Evolutionary conservation across 2,329 filamentous ascomycete species (phyloP).

Genomic region (Fusarium continuum): DNA sequence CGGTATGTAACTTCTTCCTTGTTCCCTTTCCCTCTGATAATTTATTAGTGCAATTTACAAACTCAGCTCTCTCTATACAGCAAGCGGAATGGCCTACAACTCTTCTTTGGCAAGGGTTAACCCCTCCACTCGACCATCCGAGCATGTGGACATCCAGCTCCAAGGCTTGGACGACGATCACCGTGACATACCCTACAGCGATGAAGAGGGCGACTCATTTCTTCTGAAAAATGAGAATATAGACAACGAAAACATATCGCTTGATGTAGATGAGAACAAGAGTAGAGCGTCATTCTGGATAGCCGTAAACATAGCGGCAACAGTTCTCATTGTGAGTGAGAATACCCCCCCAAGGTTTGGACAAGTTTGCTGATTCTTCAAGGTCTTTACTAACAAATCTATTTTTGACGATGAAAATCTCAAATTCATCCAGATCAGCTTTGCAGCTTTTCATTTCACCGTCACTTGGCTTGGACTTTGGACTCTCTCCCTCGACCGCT

Average conservation of each 20-base stretch:
- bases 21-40: no score
- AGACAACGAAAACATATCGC: no score
- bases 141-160: background rate
- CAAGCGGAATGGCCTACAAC: no score
- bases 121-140: background rate
- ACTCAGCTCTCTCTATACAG: no score
- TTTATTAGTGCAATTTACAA: no score
- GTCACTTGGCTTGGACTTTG: conserved; percentile 70
- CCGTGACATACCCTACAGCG: background rate
- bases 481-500: conserved; percentile 66
- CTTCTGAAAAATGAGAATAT: background rate
- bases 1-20: no score
- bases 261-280: no score
- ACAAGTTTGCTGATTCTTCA: no score
- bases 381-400: conserved; percentile 76
- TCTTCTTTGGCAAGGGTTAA: no score
- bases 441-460: conserved; percentile 74
- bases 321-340: background rate
- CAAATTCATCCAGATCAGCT: conserved; percentile 70
- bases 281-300: background rate
- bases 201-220: background rate
- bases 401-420: conserved; percentile 69
- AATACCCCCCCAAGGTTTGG: rapidly evolving
- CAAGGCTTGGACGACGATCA: background rate
- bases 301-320: background rate